phyloP scores from a whole-genome alignment of 768 basidiomycete species.

The Rubroboletus pulcherrimus region DNA sequence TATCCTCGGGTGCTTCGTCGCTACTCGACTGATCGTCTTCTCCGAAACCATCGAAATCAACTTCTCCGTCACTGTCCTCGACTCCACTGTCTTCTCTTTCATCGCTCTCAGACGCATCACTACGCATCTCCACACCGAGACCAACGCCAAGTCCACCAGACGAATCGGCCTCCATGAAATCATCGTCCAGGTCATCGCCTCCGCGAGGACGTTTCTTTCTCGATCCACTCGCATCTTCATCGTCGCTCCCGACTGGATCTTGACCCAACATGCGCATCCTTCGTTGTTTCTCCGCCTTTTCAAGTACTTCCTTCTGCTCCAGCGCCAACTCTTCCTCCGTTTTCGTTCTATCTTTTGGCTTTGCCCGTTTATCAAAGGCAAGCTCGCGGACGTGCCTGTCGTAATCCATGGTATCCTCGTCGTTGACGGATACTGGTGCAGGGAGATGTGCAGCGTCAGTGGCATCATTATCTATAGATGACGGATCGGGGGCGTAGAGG shows the following conservation, averaged over 20 bases:
- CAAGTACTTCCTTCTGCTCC: conserved; percentile 82
- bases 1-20: conserved; percentile 39
- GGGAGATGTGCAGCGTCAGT: conserved; percentile 2
- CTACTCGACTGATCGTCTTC: conserved; percentile 35
- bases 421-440: neutral
- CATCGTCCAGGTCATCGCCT: conserved; percentile 91
- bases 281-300: conserved; percentile 79
- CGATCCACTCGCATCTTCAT: conserved; percentile 41
- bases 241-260: conserved; percentile 63
- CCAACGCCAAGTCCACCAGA: conserved; percentile 32
- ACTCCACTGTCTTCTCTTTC: conserved; percentile 33
- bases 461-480: conserved; percentile 38
- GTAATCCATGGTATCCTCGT: conserved; percentile 58
- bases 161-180: conserved; percentile 52
- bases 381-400: conserved; percentile 91
- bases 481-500: conserved; percentile 56
- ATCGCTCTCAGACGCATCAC: conserved; percentile 35
- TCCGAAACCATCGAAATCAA: conserved; percentile 31
- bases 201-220: conserved; percentile 55
- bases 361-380: conserved; percentile 89
- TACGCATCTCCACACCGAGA: conserved; percentile 38
- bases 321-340: conserved; percentile 92
- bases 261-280: conserved; percentile 83
- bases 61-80: conserved; percentile 30
- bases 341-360: conserved; percentile 92